Percentiles rank a stretch among this genome's conserved stretches.
These are phyloP conservation scores for Teratosphaeria epicoccoides DNA, from an alignment of 2,329 filamentous ascomycete species.

Conservation along the genomic window DNA sequence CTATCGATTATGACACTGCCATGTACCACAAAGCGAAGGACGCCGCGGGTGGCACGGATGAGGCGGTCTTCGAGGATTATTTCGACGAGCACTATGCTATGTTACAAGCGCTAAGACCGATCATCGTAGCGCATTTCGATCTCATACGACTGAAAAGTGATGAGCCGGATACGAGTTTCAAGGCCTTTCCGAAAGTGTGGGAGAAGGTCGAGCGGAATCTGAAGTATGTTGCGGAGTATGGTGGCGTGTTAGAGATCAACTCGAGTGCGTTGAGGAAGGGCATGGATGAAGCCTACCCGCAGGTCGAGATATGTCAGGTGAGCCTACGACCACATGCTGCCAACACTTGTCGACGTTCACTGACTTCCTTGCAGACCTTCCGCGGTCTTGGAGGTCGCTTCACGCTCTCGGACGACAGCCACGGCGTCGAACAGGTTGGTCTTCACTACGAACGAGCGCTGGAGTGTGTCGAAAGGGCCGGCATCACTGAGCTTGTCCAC, in stretches of 20 bases:
- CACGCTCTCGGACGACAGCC: constrained; percentile 90
- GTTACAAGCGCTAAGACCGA: constrained; percentile 60
- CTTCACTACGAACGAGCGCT: constrained; percentile 67
- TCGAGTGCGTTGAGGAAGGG: constrained; percentile 81
- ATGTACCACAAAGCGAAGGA: constrained; percentile 57
- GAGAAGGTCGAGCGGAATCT: constrained; percentile 63
- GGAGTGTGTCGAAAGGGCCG: constrained; percentile 57
- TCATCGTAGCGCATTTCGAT: constrained; percentile 88
- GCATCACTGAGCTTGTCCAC: constrained; percentile 48
- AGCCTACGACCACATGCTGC: constrained; percentile 15
- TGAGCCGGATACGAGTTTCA: constrained; percentile 48
- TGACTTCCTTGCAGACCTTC: constrained; percentile 10
- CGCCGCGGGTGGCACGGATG: constrained; percentile 51
- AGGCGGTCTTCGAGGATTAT: constrained; percentile 68
- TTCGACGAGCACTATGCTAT: constrained; percentile 82
- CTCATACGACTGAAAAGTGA: constrained; percentile 72
- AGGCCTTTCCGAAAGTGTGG: constrained; percentile 52
- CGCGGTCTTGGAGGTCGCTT: constrained; percentile 55
- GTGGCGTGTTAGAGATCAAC: constrained; percentile 82
- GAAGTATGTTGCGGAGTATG: constrained; percentile 57
- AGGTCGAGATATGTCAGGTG: constrained; percentile 64
- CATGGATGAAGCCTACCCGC: constrained; percentile 80
- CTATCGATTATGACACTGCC: constrained; percentile 73
- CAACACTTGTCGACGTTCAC: neutral
- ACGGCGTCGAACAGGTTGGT: constrained; percentile 77